A percentile compares a stretch with the other conserved stretches of the same genome.
Conservation (phyloP, 352 stramenopile species). For the Phytophthora litchii region DNA sequence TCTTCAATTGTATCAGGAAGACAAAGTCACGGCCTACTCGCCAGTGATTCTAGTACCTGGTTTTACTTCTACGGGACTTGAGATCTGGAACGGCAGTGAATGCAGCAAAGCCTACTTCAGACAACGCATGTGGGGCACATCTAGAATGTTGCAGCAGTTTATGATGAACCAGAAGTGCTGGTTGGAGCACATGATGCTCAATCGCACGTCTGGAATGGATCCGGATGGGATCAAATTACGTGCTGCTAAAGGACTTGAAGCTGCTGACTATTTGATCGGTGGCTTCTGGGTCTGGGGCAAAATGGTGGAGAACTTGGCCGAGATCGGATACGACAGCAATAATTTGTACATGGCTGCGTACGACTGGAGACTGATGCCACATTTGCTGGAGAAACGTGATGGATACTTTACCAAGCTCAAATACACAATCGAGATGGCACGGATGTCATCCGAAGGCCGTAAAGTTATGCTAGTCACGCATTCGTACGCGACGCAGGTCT, state of each 20-base stretch:
- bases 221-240: slow-evolving; percentile 81
- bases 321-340: slow-evolving; percentile 94
- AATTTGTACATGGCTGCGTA: slow-evolving; percentile 90
- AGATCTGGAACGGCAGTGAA: slow-evolving; percentile 93
- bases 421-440: slow-evolving; percentile 91
- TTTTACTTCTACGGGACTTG: slow-evolving; percentile 93
- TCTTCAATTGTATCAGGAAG: slow-evolving; percentile 45
- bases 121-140: slow-evolving; percentile 93
- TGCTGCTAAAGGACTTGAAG: slow-evolving; percentile 88
- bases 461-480: slow-evolving; percentile 94
- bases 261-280: slow-evolving; percentile 94
- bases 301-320: slow-evolving; percentile 89
- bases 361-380: slow-evolving; percentile 85
- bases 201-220: slow-evolving; percentile 90
- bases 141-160: slow-evolving; percentile 89
- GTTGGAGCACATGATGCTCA: slow-evolving; percentile 92
- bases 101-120: slow-evolving; percentile 91
- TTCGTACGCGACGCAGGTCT: slow-evolving; percentile 92
- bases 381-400: slow-evolving; percentile 80
- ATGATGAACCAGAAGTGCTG: slow-evolving; percentile 93
- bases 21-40: slow-evolving; percentile 63
- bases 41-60: slow-evolving; percentile 93
- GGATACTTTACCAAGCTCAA: slow-evolving; percentile 94
- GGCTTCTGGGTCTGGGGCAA: slow-evolving; percentile 96
- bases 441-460: slow-evolving; percentile 57